phyloP scores from a whole-genome alignment of 129 eudicot species.

The Lonicera japonica region DNA sequence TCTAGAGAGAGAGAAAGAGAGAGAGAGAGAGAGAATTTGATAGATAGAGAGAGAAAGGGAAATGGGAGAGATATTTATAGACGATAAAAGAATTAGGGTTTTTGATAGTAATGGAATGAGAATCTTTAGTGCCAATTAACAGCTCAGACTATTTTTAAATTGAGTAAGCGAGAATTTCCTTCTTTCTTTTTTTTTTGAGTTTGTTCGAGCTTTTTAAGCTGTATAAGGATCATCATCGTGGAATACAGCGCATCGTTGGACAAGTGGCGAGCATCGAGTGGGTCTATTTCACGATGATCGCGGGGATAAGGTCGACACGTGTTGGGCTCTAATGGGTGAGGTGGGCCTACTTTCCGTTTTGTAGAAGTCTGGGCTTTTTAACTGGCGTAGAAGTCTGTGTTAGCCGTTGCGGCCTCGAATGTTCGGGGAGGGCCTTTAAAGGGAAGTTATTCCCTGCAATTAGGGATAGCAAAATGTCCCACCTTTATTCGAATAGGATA shows the following conservation, averaged over 20 bases:
- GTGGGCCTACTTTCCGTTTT: no score
- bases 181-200: no score
- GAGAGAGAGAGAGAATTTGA: neutral
- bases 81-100: neutral
- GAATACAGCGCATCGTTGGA: neutral
- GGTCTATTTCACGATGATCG: neutral
- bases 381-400: no score
- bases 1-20: conserved; percentile 6
- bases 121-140: neutral
- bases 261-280: neutral
- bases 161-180: neutral
- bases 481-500: no score
- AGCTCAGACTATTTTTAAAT: neutral
- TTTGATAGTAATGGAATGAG: neutral
- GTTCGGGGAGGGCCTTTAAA: no score
- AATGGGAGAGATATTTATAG: neutral
- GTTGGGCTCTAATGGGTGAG: neutral
- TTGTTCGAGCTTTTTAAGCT: no score
- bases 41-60: neutral
- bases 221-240: no score
- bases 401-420: no score
- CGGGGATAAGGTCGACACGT: neutral
- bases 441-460: no score
- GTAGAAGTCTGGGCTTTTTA: no score
- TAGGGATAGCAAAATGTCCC: no score